Conservation (phyloP, 148 eudicot species). For the Persicaria tinctoria region DNA sequence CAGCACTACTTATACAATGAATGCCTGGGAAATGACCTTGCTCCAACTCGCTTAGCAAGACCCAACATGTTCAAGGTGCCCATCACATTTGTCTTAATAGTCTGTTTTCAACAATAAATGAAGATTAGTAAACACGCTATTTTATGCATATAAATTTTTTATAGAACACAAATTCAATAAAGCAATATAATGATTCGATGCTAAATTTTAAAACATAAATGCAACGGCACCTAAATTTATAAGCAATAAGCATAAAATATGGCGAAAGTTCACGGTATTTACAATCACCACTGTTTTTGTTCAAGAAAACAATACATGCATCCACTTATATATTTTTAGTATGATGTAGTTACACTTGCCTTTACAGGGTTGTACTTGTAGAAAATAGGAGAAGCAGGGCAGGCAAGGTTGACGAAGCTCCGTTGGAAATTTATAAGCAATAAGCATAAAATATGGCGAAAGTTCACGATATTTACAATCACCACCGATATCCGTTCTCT, state of each 20-base stretch:
- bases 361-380: conserved; percentile 97
- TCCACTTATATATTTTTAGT: background rate
- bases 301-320: background rate
- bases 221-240: no score
- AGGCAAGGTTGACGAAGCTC: conserved; percentile 47
- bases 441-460: no score
- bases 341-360: conserved; percentile 31
- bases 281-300: background rate
- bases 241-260: no score
- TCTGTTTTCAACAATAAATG: conserved; percentile 32
- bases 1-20: background rate
- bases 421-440: no score
- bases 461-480: no score
- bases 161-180: background rate
- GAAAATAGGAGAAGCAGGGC: conserved; percentile 97
- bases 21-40: conserved; percentile 46
- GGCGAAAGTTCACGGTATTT: no score
- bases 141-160: background rate
- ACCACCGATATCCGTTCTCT: no score
- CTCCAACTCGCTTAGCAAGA: conserved; percentile 97
- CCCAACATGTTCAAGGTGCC: conserved; percentile 98
- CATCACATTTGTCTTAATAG: conserved; percentile 97
- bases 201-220: background rate
- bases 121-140: background rate
- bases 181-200: background rate